These are phyloP conservation scores for Tripterygium wilfordii DNA, from an alignment of 177 flowering plant genomes.

Conservation along the genomic window DNA sequence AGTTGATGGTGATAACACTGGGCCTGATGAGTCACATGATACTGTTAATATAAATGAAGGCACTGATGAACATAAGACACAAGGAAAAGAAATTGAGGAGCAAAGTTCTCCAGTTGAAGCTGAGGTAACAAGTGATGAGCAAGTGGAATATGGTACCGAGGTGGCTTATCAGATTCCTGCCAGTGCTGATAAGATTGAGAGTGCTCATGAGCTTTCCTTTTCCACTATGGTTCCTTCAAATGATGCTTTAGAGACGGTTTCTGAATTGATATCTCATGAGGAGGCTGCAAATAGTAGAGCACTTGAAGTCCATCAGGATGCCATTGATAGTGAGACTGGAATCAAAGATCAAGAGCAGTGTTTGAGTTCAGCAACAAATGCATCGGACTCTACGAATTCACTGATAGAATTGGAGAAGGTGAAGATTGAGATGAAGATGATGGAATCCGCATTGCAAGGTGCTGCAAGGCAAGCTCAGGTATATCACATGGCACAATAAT, in stretches of 20 bases:
- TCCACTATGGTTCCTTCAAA: constrained; percentile 18
- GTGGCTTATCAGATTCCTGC: constrained; percentile 20
- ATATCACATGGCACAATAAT: constrained; percentile 1
- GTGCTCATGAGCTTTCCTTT: constrained; percentile 20
- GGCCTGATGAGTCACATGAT: constrained; percentile 19
- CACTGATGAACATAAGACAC: constrained; percentile 19
- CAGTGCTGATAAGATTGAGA: constrained; percentile 19
- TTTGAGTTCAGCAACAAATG: constrained; percentile 30
- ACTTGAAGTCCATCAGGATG: constrained; percentile 23
- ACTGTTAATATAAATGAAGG: constrained; percentile 13
- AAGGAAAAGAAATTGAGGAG: constrained; percentile 26
- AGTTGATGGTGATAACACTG: constrained; percentile 9
- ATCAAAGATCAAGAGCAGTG: constrained; percentile 33
- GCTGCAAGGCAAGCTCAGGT: constrained; percentile 99
- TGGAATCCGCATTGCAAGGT: constrained; percentile 95
- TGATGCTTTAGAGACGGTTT: constrained; percentile 21
- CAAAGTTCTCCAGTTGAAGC: constrained; percentile 16
- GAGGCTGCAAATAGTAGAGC: constrained; percentile 18
- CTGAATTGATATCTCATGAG: constrained; percentile 30
- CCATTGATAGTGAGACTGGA: constrained; percentile 25
- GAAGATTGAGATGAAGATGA: constrained; percentile 87
- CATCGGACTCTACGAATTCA: constrained; percentile 34
- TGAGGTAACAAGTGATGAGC: constrained; percentile 23
- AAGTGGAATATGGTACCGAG: constrained; percentile 22
- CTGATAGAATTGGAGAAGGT: constrained; percentile 60